Evolutionary conservation across 345 rosid genomes (phyloP).

Genomic region (Nephelium lappaceum): DNA sequence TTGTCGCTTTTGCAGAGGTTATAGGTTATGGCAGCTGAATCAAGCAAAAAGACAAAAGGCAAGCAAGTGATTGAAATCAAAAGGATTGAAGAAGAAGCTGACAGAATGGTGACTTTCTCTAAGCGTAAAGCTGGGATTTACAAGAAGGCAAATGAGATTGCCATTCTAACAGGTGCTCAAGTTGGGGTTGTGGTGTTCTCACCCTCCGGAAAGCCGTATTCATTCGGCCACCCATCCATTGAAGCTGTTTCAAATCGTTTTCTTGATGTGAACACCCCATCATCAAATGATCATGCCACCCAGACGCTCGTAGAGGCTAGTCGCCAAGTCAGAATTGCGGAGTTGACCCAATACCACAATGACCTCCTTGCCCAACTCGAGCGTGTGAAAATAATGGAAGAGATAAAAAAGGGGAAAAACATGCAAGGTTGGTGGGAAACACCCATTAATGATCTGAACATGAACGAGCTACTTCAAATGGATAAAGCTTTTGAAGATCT

Average conservation of each 20-base stretch:
- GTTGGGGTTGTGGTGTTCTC: slow-evolving; percentile 31
- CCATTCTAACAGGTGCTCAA: slow-evolving; percentile 31
- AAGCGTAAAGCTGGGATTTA: slow-evolving; percentile 42
- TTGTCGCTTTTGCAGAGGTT: not conserved
- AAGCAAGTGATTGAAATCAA: slow-evolving; percentile 27
- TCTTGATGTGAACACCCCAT: not conserved
- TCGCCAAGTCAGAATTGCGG: slow-evolving; percentile 16
- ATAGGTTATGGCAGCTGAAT: not conserved
- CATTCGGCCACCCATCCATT: slow-evolving; percentile 41
- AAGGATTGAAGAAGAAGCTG: slow-evolving; percentile 19
- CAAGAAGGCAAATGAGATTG: slow-evolving; percentile 45
- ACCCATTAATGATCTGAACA: slow-evolving; percentile 13
- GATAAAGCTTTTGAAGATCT: not conserved
- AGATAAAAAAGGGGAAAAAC: not conserved
- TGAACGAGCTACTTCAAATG: not conserved
- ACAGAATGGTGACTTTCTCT: slow-evolving; percentile 33
- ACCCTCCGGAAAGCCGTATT: slow-evolving; percentile 33
- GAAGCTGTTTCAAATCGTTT: slow-evolving; percentile 19
- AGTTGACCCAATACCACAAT: slow-evolving; percentile 13
- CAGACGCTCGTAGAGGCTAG: slow-evolving; percentile 33
- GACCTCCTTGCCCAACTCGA: slow-evolving; percentile 11
- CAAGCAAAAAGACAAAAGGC: not conserved
- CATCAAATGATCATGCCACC: not conserved
- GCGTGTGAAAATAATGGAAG: slow-evolving; percentile 1
- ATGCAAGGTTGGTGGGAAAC: slow-evolving; percentile 26